phyloP scores from a whole-genome alignment of 257 asterid genomes.

The Solanum medicagineum region DNA sequence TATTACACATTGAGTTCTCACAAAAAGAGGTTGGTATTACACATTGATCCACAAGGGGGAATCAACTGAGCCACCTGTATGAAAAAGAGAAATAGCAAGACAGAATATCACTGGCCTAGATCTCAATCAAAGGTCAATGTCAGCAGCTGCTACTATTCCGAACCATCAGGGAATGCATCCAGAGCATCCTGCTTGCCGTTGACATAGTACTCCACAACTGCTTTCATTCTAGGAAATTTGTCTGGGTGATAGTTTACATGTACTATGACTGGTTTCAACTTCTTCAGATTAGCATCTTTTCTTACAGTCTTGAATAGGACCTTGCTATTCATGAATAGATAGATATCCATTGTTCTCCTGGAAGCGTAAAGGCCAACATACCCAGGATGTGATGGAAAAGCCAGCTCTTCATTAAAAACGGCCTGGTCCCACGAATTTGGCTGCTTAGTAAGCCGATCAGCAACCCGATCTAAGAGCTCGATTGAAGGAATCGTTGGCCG shows the following conservation, averaged over 20 bases:
- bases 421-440: slow-evolving; percentile 19
- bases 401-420: slow-evolving; percentile 15
- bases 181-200: slow-evolving; percentile 14
- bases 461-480: slow-evolving; percentile 17
- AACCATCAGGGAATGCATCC: slow-evolving; percentile 19
- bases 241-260: slow-evolving; percentile 20
- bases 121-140: neutral
- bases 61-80: neutral
- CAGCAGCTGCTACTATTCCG: neutral
- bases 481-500: slow-evolving; percentile 16
- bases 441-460: slow-evolving; percentile 11
- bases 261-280: slow-evolving; percentile 16
- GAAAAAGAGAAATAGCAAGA: slow-evolving; percentile 1
- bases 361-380: slow-evolving; percentile 16
- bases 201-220: slow-evolving; percentile 16
- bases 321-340: slow-evolving; percentile 18
- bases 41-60: neutral
- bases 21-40: neutral
- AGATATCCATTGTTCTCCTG: slow-evolving; percentile 18
- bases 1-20: neutral
- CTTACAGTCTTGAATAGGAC: slow-evolving; percentile 16
- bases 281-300: slow-evolving; percentile 9
- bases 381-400: slow-evolving; percentile 17
- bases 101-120: neutral
- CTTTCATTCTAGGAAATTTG: slow-evolving; percentile 17